Evolutionary conservation across 2,329 filamentous ascomycete genomes (phyloP).

Genomic region (Ceratocystis variospora): DNA sequence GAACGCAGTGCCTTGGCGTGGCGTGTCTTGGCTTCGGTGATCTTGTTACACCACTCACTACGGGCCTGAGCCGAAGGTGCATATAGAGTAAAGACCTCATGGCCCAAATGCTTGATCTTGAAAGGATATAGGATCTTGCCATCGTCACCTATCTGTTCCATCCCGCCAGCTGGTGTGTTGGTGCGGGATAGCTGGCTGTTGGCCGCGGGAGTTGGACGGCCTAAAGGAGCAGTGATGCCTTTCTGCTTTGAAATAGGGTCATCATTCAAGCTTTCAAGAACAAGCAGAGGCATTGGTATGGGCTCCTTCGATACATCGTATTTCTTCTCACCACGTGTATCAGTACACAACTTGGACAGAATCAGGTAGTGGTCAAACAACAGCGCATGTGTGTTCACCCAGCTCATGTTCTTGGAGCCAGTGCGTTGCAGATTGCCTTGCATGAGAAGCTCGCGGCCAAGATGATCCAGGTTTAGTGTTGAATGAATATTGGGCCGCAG

Average conservation of each 20-base stretch:
- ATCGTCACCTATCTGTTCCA: slow-evolving; percentile 43
- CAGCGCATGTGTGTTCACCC: slow-evolving; percentile 86
- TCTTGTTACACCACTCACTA: slow-evolving; percentile 82
- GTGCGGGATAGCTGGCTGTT: slow-evolving; percentile 46
- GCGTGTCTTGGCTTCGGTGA: slow-evolving; percentile 85
- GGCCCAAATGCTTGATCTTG: slow-evolving; percentile 86
- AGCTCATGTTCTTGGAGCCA: slow-evolving; percentile 77
- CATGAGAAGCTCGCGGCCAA: slow-evolving; percentile 81
- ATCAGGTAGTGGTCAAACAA: slow-evolving; percentile 96
- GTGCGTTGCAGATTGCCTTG: slow-evolving; percentile 80
- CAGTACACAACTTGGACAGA: slow-evolving; percentile 69
- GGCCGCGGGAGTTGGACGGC: slow-evolving; percentile 54
- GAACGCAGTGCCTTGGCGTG: slow-evolving; percentile 79
- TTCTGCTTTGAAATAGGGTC: slow-evolving; percentile 77
- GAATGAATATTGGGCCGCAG: slow-evolving; percentile 77
- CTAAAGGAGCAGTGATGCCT: slow-evolving; percentile 50
- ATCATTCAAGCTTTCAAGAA: slow-evolving; percentile 84
- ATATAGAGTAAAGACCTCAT: slow-evolving; percentile 84
- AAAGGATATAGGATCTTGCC: slow-evolving; percentile 86
- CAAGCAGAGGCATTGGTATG: slow-evolving; percentile 91
- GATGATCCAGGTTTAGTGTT: slow-evolving; percentile 80
- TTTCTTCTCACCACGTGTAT: slow-evolving; percentile 58
- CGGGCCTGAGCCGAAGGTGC: slow-evolving; percentile 62
- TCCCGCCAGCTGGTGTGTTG: slow-evolving; percentile 21
- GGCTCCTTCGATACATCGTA: slow-evolving; percentile 87